Evolutionary conservation across 352 stramenopile genomes (phyloP), one percentile per base, ranked within the genome.

Genomic region (Globisporangium camurandrum): DNA sequence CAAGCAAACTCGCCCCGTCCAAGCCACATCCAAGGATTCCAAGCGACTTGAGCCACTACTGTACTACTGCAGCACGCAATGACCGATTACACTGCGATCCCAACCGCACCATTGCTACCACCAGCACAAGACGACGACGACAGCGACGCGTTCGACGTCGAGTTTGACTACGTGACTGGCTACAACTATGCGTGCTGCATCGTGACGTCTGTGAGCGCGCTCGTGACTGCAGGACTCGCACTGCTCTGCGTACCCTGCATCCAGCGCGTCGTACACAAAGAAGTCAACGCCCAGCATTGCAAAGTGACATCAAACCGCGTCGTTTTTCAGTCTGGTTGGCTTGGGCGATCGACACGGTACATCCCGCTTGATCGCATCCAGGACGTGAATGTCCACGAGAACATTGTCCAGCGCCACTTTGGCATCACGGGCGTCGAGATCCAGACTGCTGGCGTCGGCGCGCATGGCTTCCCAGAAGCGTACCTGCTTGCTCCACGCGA

Each of bases 291-390:
- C 3, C 67, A 77, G 46, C 66, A 65, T 40, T 73, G 64, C 40
- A 66, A 33, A 19, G 46, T 77, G 45, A 74, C 64, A 8, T 61
- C 73, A 19, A 61, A 62, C 39, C 67, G 62, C 37, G 54, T 77
- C 24, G 48, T 67, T 14, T 58, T 71, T 54, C 49, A 71, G 53
- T 61, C 57, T 16, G 64, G 64, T 0, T 73, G 67, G 67, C 49
- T 77, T 23, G 61, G 67, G 40, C 64, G 67, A 23, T 67, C 62
- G 17, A 62, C 59, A 47, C 71, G 71, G 48, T 69, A 50, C 43
- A 71, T 74, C 43, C 67, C 64, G 24, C 58, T 74, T 19, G 67
- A 77, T 48, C 55, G 62, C 30, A 69, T 77, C 49, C 67, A 77
- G 54, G 67, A 77, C 45, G 62, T 77, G n/a, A 74, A 69, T 46